Conservation (phyloP, 805 yeast genomes). For the Schwanniomyces occidentalis region DNA sequence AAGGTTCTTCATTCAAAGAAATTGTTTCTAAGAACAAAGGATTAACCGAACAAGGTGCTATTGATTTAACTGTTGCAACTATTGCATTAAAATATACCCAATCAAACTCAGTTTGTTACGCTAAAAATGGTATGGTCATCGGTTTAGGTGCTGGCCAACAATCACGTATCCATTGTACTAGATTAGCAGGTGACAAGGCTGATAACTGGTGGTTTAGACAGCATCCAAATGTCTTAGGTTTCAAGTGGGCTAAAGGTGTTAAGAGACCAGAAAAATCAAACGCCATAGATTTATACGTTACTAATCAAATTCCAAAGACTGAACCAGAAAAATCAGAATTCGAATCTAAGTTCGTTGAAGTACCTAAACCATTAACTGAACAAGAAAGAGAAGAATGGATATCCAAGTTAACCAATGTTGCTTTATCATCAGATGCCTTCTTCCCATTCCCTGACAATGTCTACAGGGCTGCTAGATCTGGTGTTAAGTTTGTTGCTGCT, state of each 20-base stretch:
- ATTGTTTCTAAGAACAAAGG: conserved; percentile 84
- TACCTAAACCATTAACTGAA: conserved; percentile 81
- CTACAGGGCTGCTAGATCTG: conserved; percentile 94
- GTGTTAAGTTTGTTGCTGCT: conserved; percentile 95
- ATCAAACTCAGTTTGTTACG: conserved; percentile 97
- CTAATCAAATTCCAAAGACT: conserved; percentile 84
- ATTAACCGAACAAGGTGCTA: conserved; percentile 86
- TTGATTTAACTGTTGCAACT: conserved; percentile 96
- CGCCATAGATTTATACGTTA: conserved; percentile 92
- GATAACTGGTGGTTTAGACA: conserved; percentile 99
- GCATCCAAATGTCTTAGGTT: conserved; percentile 88
- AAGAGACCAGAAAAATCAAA: conserved; percentile 98
- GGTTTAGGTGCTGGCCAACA: conserved; percentile 99
- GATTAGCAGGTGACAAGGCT: conserved; percentile 99
- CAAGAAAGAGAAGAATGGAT: conserved; percentile 90
- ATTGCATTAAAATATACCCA: conserved; percentile 97
- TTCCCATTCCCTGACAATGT: conserved; percentile 99
- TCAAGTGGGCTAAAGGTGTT: conserved; percentile 97
- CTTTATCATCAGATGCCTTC: conserved; percentile 96
- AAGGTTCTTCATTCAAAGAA: conserved; percentile 86
- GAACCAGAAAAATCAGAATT: conserved; percentile 95
- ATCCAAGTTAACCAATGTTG: conserved; percentile 75
- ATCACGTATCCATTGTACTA: conserved; percentile 98
- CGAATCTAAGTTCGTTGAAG: conserved; percentile 78
- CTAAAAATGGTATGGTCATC: conserved; percentile 98